Evolutionary conservation across 441 rosid genomes (phyloP), one percentile per base, ranked within the genome.

Genomic region (Daphne laureola): DNA sequence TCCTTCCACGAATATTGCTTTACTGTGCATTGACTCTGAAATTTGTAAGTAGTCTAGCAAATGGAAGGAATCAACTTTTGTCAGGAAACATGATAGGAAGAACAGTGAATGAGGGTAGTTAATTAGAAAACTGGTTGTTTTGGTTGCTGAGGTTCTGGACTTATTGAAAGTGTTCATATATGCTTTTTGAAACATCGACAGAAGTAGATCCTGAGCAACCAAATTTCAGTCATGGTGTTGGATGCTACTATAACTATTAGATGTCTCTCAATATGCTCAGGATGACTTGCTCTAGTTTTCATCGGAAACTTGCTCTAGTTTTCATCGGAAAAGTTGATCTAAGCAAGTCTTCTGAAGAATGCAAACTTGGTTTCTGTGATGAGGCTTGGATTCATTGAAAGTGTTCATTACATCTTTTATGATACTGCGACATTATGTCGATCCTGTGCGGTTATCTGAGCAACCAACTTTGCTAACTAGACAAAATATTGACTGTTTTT

Each of bases 381-480:
- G 83, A 64, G 59, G 62, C 14, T 40, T 14, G 35, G 13, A 15
- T 26, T 41, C 14, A 46, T 65, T 31, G 73, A 75, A 68, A 70
- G 66, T 26, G 49, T 59, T 44, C 14, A 12, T 31, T 6, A 27
- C 18, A 17, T 49, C 46, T 71, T 72, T 54, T 43, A 55, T 73
- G 83, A 75, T 60, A 74, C 64, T 53, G 67, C 53, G 75, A 66
- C 77, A 61, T 35, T 13, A 41, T 16, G 84, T 81, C 72, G 63
- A 71, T 71, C 70, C 77, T 75, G 83, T 76, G 84, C 79, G 73
- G 86, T 83, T 78, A 78, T 58, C 83, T 76, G 87, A 75, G 81
- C 74, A 73, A 64, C 36, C 58, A 8, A 31, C 38, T 31, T 31
- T 31, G 38, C 11, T 31, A 6, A 31, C 11, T 31, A 5, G 11